A percentile compares a stretch with the other conserved stretches of the same genome.
phyloP scores from a whole-genome alignment of 2,329 filamentous ascomycete species.

The Penicillium psychrosexuale region DNA sequence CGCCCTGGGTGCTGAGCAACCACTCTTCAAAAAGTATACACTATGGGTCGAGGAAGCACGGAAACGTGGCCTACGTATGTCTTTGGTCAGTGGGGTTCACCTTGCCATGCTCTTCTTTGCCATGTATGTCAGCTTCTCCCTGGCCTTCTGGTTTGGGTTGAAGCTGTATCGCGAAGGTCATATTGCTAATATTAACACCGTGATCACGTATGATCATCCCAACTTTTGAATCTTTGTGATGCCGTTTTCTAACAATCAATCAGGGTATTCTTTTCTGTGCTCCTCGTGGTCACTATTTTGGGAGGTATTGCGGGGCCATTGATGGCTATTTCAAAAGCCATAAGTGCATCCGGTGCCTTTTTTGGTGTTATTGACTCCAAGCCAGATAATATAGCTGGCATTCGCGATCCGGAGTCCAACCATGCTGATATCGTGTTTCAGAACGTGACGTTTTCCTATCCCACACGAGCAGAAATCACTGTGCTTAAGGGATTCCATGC shows the following conservation, averaged over 20 bases:
- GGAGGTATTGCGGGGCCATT: slow-evolving; percentile 33
- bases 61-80: slow-evolving; percentile 29
- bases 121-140: slow-evolving; percentile 36
- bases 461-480: not conserved
- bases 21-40: slow-evolving; percentile 37
- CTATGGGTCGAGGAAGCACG: slow-evolving; percentile 38
- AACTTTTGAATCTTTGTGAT: not conserved
- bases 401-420: slow-evolving; percentile 31
- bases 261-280: slow-evolving; percentile 38
- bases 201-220: slow-evolving; percentile 33
- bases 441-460: not conserved
- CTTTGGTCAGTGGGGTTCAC: slow-evolving; percentile 31
- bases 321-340: slow-evolving; percentile 37
- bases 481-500: slow-evolving; percentile 34
- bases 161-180: slow-evolving; percentile 35
- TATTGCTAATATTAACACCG: slow-evolving; percentile 34
- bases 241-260: not conserved
- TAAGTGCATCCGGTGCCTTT: slow-evolving; percentile 31
- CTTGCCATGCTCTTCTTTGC: slow-evolving; percentile 36
- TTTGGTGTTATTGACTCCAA: slow-evolving; percentile 35
- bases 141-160: slow-evolving; percentile 41
- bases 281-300: slow-evolving; percentile 27
- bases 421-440: slow-evolving; percentile 1
- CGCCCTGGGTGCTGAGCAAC: slow-evolving; percentile 42
- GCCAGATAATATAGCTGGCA: not conserved